These are phyloP conservation scores for Vaccinium vitisidaea DNA, from an alignment of 148 eudicot genomes.

Conservation along the genomic window DNA sequence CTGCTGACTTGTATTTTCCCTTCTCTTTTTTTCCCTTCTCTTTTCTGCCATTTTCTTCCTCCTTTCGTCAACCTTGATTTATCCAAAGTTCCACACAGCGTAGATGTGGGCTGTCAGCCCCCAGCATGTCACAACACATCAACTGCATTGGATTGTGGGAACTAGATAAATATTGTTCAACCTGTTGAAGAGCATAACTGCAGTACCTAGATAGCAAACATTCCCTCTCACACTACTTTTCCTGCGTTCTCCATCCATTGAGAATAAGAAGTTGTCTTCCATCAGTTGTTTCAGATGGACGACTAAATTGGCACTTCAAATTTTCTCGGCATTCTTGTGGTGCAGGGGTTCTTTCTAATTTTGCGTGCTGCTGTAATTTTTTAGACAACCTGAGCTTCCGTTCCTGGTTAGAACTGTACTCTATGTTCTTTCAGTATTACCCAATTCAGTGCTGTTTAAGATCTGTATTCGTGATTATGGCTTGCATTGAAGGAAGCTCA, in stretches of 20 bases:
- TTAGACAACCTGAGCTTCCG: not conserved
- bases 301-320: not conserved
- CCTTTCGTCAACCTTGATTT: not conserved
- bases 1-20: not conserved
- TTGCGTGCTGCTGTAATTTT: not conserved
- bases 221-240: not conserved
- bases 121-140: not conserved
- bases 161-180: not conserved
- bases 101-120: not conserved
- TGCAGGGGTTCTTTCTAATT: not conserved
- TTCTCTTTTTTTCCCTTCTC: not conserved
- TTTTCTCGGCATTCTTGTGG: not conserved
- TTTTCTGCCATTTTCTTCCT: not conserved
- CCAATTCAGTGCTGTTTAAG: not conserved
- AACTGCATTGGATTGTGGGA: constrained; percentile 1
- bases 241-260: not conserved
- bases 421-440: not conserved
- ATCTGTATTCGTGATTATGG: not conserved
- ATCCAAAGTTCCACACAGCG: not conserved
- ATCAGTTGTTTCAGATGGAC: not conserved
- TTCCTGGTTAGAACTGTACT: not conserved
- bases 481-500: not conserved
- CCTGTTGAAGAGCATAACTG: not conserved
- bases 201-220: not conserved
- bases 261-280: not conserved